Evolutionary conservation across 257 asterid genomes (phyloP), one percentile per base, ranked within the genome.

Genomic region (Salvia miltiorrhiza): DNA sequence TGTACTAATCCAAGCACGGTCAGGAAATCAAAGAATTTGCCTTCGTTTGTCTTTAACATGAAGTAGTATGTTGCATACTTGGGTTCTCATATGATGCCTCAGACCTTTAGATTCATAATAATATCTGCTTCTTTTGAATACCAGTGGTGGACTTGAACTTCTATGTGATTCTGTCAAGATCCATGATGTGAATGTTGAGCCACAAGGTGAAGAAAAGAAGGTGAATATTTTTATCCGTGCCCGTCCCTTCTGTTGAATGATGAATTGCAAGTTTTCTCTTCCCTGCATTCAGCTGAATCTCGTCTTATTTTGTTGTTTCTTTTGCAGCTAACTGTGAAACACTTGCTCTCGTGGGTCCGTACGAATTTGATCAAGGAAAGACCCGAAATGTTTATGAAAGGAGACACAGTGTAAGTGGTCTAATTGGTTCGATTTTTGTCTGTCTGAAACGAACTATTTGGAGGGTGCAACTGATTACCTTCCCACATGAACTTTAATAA

Each of bases 321-420:
- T 54, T 28, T 63, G 35, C 90, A 94, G 96, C 67, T 94, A 68
- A 87, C 95, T 17, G 77, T 94, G 91, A 89, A 91, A 71, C 75
- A 81, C 70, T 76, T 91, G 85, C 97, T 94, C 63, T 68, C 93
- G 45, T 94, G 97, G 99, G 96, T 87, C 40, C 83, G 90, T 69
- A 69, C 87, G 77, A 91, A 91, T 79, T 78, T 94, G 90, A 89
- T 94, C 70, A 89, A 94, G 82, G 99, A 94, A 86, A 87, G 99
- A 70, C 97, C 97, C 7, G 99, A 94, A 81, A 94, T 94, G 99
- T 94, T 94, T 63, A 84, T 94, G 93, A 91, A 94, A 84, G 99
- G 96, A 57, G 97, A 91, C 43, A 82, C 96, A 0, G 97, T 94
- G 99, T 94, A 76, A 89, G 99, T 84, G 35, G 37, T 50, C 49